Base-by-base conservation (phyloP, 2,329 filamentous ascomycete genomes). In the Apiospora arundinis region DNA sequence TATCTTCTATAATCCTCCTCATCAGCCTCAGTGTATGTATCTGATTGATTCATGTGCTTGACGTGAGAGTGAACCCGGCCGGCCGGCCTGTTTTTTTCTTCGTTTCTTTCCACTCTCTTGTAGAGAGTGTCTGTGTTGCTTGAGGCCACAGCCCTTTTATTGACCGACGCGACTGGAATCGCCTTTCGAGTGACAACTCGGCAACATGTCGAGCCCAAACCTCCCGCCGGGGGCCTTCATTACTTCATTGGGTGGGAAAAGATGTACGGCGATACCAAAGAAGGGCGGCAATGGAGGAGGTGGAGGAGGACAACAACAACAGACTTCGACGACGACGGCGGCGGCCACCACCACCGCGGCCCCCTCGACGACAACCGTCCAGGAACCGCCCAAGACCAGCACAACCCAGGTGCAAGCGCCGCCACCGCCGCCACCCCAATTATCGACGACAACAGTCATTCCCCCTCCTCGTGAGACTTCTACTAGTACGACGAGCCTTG, bases 201-300 rank as follows among this genome's bases (percentile, higher is more conserved):
- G 60, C 76, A 80, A 74, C 71, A 88, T 88, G 86, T 83, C 82
- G 71, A 79, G 77, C 72, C 76, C 81, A 70, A 82, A 79, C 77
- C 82, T 87, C 78, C 83, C 82, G 74, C 78, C 80, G 76, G 84
- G 85, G 77, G 83, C 84, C 72, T 85, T 85, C 72, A 83, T 87
- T 71, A 89, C 86, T 70, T 85, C 79, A 67, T 81, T 88, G 70
- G 79, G 83, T 71, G 86, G 86, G 69, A 85, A 83, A 78, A 83
- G 83, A 79, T 89, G 88, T 81, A 89, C 88, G 76, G 87, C 85
- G 72, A 81, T 89, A 74, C 87, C 86, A 67, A 85, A 78, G 75
- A 73, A 70, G 32, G 72, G 72, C 68, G 70, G 69, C 70, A 70
- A 70, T 68, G 70, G 69, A 69, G 70, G 71, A 52, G 75, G 71